Conservation (phyloP, 1,284 basidiomycete species). For the Leccinum fallax region DNA sequence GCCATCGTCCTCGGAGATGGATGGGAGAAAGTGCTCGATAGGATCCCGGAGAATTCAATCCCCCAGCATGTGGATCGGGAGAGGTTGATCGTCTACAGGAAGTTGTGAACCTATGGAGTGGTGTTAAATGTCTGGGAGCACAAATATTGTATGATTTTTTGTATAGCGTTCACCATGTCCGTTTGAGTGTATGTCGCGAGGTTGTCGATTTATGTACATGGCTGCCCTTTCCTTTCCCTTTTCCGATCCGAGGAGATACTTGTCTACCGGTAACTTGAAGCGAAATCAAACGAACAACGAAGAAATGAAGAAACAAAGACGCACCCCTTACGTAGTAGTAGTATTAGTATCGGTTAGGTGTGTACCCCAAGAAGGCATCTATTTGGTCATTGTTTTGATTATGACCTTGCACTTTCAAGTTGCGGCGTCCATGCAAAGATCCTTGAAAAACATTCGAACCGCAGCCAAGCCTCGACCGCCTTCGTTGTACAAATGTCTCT, state of each 20-base stretch:
- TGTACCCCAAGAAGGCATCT: background rate
- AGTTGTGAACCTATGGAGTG: slow-evolving; percentile 6
- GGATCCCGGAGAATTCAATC: slow-evolving; percentile 33
- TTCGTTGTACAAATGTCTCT: slow-evolving; percentile 11
- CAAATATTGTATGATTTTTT: background rate
- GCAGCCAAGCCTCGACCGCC: slow-evolving; percentile 10
- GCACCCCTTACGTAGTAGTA: too few species aligned
- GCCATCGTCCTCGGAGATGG: slow-evolving; percentile 51
- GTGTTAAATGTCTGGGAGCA: background rate
- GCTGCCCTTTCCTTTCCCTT: background rate
- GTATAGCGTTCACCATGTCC: background rate
- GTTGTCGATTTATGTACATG: background rate
- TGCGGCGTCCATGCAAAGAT: slow-evolving; percentile 16
- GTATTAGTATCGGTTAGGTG: too few species aligned
- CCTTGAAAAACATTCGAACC: slow-evolving; percentile 26
- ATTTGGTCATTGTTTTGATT: background rate
- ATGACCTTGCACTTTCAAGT: background rate
- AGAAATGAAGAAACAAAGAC: too few species aligned
- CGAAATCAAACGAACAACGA: too few species aligned
- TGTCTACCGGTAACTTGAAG: too few species aligned
- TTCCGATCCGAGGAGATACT: too few species aligned
- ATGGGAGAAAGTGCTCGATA: slow-evolving; percentile 56
- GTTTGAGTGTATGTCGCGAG: background rate
- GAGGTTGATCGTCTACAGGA: slow-evolving; percentile 20
- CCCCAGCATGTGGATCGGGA: slow-evolving; percentile 37